A percentile compares a stretch with the other conserved stretches of the same genome.
phyloP scores from a whole-genome alignment of 768 basidiomycete species.

The Rubroboletus pulcherrimus region DNA sequence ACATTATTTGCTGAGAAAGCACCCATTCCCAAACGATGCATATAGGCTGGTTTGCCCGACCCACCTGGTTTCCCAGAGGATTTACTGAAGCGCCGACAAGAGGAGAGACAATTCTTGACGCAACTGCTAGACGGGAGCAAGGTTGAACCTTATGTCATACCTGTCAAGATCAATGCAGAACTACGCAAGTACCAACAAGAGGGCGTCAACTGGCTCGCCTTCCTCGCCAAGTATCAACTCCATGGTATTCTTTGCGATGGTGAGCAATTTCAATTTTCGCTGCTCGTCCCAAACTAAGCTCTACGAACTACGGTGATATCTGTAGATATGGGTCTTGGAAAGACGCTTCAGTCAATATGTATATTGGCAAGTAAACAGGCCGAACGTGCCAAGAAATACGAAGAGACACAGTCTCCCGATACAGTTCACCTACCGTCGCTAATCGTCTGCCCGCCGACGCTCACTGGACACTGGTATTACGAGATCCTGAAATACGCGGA shows the following conservation, averaged over 20 bases:
- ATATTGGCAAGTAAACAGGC: constrained; percentile 92
- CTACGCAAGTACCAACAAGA: constrained; percentile 97
- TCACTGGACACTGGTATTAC: constrained; percentile 99
- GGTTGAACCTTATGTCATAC: constrained; percentile 85
- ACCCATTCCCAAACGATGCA: not conserved
- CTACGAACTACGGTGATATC: not conserved
- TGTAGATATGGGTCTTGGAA: constrained; percentile 97
- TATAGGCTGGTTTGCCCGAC: constrained; percentile 92
- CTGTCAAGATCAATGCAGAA: constrained; percentile 87
- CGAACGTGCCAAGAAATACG: constrained; percentile 71
- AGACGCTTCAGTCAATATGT: constrained; percentile 96
- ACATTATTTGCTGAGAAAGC: constrained; percentile 10
- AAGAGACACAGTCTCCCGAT: constrained; percentile 66
- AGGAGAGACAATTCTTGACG: constrained; percentile 86
- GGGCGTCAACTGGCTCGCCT: constrained; percentile 98
- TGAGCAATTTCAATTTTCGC: constrained; percentile 26
- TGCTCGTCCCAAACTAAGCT: constrained; percentile 14
- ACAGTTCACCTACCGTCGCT: constrained; percentile 87
- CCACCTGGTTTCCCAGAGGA: constrained; percentile 90
- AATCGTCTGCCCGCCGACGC: constrained; percentile 94
- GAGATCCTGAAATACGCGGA: constrained; percentile 92
- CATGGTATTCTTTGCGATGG: constrained; percentile 99
- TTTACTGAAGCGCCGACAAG: constrained; percentile 77
- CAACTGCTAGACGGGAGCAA: constrained; percentile 95
- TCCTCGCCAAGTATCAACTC: constrained; percentile 94